Percentiles rank a stretch among this genome's conserved stretches.
These are phyloP conservation scores for Neostapfia colusana DNA, from an alignment of 176 grass and related monocot genomes.

Conservation along the genomic window DNA sequence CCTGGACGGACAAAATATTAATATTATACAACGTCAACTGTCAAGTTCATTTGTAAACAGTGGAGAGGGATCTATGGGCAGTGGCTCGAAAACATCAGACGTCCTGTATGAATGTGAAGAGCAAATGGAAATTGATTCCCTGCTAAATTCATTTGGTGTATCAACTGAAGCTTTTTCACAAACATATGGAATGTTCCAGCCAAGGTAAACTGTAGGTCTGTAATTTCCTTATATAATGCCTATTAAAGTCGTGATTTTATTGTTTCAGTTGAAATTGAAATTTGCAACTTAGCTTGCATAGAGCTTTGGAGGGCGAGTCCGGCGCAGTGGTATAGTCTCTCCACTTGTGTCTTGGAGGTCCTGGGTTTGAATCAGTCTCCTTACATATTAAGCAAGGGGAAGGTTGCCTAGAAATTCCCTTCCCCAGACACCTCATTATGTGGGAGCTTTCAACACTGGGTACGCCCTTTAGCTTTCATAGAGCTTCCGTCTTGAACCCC, in stretches of 20 bases:
- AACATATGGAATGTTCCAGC: conserved; percentile 51
- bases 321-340: no score
- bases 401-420: no score
- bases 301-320: background rate
- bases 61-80: conserved; percentile 37
- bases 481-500: background rate
- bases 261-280: conserved; percentile 10
- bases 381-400: no score
- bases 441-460: no score
- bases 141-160: conserved; percentile 52
- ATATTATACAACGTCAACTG: conserved; percentile 18
- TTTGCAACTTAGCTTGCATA: background rate
- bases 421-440: no score
- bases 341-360: no score
- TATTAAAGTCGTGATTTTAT: background rate
- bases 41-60: conserved; percentile 41
- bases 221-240: conserved; percentile 20
- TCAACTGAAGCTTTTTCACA: conserved; percentile 43
- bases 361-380: no score
- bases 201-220: conserved; percentile 37
- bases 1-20: conserved; percentile 25
- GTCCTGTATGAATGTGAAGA: conserved; percentile 54
- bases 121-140: conserved; percentile 63
- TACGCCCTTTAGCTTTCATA: no score
- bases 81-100: conserved; percentile 35